Evolutionary conservation across 371 early-diverging fungal species (phyloP).

Genomic region (Lichtheimia ramosa): DNA sequence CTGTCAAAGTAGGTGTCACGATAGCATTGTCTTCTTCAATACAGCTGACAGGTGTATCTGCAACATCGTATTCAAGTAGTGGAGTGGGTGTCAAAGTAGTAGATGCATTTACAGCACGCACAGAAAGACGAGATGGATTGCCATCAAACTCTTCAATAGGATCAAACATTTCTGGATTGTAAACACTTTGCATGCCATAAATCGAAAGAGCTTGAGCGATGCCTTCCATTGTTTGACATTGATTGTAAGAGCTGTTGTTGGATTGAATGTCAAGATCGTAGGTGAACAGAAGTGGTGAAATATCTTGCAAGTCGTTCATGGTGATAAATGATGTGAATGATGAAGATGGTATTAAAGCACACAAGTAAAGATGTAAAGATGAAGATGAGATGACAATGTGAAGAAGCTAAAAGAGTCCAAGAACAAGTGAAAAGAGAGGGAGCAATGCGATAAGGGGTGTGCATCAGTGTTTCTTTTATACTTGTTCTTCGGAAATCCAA

Average conservation of each 20-base stretch:
- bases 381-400: neutral
- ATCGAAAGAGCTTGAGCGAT: neutral
- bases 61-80: no score
- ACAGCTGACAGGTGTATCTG: no score
- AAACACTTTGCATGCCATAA: no score
- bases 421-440: neutral
- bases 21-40: no score
- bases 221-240: neutral
- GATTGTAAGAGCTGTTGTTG: neutral
- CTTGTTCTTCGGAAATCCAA: neutral
- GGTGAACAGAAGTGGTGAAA: neutral
- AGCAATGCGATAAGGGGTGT: neutral
- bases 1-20: neutral
- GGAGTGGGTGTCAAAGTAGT: no score
- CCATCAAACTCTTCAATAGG: conserved; percentile 1
- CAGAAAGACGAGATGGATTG: neutral
- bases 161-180: neutral
- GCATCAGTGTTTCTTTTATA: neutral
- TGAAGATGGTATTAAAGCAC: neutral
- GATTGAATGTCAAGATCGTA: neutral
- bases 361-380: neutral
- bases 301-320: no score
- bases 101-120: no score
- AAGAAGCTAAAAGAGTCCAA: neutral
- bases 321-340: no score